A percentile compares a stretch with the other conserved stretches of the same genome.
phyloP scores from a whole-genome alignment of 176 grass and related monocot genomes.

The Sorghum bicolor region Sorghum_bicolor_NCBIv3 NC_012874.2:53797001-53797500 shows the following conservation, averaged over 20 bases:
- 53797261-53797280: slow-evolving; percentile 58
- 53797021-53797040: too few relatives aligned
- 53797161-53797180: too few relatives aligned
- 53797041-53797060: too few relatives aligned
- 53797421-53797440: background rate
- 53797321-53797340: slow-evolving; percentile 11
- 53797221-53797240: background rate
- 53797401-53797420: background rate
- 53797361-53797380: background rate
- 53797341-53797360: background rate
- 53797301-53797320: background rate
- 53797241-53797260: slow-evolving; percentile 24
- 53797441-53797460: background rate
- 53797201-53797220: background rate
- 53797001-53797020: too few relatives aligned
- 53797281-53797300: slow-evolving; percentile 26
- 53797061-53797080: too few relatives aligned
- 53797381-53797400: slow-evolving; percentile 13
- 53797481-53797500: slow-evolving; percentile 40
- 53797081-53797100: too few relatives aligned
- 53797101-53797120: too few relatives aligned
- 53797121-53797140: too few relatives aligned
- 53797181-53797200: background rate
- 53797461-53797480: background rate
- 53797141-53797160: background rate